These are phyloP conservation scores for Scedosporium dehoogii DNA, from an alignment of 2,329 filamentous ascomycete genomes.

Conservation along the genomic window DNA sequence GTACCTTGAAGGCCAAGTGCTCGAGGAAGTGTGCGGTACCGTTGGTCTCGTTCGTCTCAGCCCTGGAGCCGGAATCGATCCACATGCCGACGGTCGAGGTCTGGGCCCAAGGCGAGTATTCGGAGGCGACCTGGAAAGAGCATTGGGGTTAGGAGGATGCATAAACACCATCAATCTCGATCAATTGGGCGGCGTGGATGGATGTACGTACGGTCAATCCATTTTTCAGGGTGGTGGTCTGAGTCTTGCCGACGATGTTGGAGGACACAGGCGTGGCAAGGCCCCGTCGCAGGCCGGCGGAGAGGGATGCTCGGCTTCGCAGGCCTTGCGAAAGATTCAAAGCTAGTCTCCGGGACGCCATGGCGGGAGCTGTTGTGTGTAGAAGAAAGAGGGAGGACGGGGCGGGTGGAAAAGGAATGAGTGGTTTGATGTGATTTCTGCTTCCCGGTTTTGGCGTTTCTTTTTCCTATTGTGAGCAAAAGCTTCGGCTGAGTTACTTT, in stretches of 20 bases:
- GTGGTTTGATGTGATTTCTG: constrained; percentile 22
- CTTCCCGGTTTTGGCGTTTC: constrained; percentile 21
- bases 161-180: not conserved
- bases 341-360: constrained; percentile 97
- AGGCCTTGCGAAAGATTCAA: constrained; percentile 86
- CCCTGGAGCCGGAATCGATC: constrained; percentile 97
- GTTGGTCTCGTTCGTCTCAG: constrained; percentile 97
- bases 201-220: constrained; percentile 71
- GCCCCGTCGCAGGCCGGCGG: constrained; percentile 70
- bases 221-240: constrained; percentile 94
- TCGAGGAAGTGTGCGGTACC: constrained; percentile 99
- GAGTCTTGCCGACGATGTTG: constrained; percentile 63
- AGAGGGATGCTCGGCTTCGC: constrained; percentile 77
- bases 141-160: constrained; percentile 1
- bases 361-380: constrained; percentile 44
- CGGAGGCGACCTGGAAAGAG: constrained; percentile 71
- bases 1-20: constrained; percentile 98
- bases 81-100: constrained; percentile 97
- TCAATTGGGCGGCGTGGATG: constrained; percentile 16
- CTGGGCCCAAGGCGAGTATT: constrained; percentile 96
- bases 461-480: constrained; percentile 16
- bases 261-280: constrained; percentile 74
- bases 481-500: constrained; percentile 34
- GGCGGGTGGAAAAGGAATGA: constrained; percentile 10
- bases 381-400: constrained; percentile 20